These are phyloP conservation scores for Sporormia fimetaria DNA, from an alignment of 495 filamentous ascomycete species.

Conservation along the genomic window DNA sequence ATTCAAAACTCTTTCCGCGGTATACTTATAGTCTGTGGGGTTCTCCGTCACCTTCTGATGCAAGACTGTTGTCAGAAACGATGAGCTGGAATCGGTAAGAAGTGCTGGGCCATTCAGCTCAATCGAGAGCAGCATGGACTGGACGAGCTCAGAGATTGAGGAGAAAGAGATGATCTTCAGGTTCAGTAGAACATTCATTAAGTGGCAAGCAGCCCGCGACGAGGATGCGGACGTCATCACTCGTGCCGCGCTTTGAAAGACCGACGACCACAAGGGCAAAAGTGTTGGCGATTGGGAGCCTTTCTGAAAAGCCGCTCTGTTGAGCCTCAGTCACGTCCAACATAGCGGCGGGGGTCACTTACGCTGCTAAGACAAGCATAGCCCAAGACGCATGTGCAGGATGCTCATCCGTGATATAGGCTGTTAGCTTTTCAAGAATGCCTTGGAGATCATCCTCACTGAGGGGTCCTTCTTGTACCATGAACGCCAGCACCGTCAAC, in stretches of 20 bases:
- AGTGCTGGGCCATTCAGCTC: conserved; percentile 71
- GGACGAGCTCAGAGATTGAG: conserved; percentile 44
- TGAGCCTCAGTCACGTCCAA: conserved; percentile 16
- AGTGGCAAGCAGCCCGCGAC: conserved; percentile 69
- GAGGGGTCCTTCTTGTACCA: conserved; percentile 37
- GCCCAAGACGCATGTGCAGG: conserved; percentile 48
- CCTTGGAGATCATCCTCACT: conserved; percentile 35
- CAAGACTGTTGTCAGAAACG: conserved; percentile 55
- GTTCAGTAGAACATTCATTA: conserved; percentile 54
- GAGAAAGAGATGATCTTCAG: conserved; percentile 23
- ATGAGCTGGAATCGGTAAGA: conserved; percentile 68
- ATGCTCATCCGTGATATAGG: conserved; percentile 47
- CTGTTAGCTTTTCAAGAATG: conserved; percentile 39
- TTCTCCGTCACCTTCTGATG: conserved; percentile 49
- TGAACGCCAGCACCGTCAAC: conserved; percentile 70
- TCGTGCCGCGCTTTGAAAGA: conserved; percentile 64
- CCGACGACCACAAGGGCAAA: conserved; percentile 50
- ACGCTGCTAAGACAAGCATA: conserved; percentile 37
- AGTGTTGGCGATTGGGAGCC: conserved; percentile 29
- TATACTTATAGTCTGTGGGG: conserved; percentile 50
- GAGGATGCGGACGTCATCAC: conserved; percentile 56
- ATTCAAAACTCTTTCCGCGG: conserved; percentile 56
- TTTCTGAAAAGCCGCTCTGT: conserved; percentile 40
- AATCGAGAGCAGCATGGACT: conserved; percentile 57
- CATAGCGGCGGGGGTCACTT: conserved; percentile 24